Conservation (phyloP, 2,329 filamentous ascomycete species). For the Cylindrodendrum hubeiense region DNA sequence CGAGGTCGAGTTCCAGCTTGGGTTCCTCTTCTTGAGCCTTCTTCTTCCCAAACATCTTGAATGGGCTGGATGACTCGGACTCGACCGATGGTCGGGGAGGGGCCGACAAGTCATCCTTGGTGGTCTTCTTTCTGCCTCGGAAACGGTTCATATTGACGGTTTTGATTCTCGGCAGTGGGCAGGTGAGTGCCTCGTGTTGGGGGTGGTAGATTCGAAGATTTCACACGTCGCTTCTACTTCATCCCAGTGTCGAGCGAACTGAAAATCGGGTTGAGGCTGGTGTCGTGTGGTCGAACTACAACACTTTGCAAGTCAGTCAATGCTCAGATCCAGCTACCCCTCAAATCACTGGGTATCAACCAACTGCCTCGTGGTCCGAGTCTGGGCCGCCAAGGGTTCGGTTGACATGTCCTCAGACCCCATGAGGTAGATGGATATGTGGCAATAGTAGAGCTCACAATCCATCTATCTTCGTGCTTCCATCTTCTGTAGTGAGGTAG, state of each 20-base stretch:
- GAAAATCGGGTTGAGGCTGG: background rate
- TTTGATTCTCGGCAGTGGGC: background rate
- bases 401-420: background rate
- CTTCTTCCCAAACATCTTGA: slow-evolving; percentile 68
- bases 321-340: background rate
- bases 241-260: slow-evolving; percentile 28
- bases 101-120: slow-evolving; percentile 65
- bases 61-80: slow-evolving; percentile 64
- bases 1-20: slow-evolving; percentile 78
- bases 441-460: background rate
- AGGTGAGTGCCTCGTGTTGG: background rate
- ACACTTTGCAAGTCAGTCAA: background rate
- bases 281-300: background rate
- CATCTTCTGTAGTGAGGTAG: background rate
- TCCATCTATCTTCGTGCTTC: background rate
- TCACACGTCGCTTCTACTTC: slow-evolving; percentile 34
- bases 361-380: background rate
- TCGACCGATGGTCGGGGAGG: slow-evolving; percentile 65
- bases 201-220: slow-evolving; percentile 16
- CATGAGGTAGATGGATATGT: background rate
- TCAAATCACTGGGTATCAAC: background rate
- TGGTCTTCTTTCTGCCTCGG: slow-evolving; percentile 77
- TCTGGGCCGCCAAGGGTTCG: no score
- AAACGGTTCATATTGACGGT: slow-evolving; percentile 78
- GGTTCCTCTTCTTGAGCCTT: slow-evolving; percentile 67